Percentiles rank a stretch among this genome's conserved stretches.
Conservation (phyloP, 2,329 filamentous ascomycete species). For the Pseudocercospora fijiensis region DNA sequence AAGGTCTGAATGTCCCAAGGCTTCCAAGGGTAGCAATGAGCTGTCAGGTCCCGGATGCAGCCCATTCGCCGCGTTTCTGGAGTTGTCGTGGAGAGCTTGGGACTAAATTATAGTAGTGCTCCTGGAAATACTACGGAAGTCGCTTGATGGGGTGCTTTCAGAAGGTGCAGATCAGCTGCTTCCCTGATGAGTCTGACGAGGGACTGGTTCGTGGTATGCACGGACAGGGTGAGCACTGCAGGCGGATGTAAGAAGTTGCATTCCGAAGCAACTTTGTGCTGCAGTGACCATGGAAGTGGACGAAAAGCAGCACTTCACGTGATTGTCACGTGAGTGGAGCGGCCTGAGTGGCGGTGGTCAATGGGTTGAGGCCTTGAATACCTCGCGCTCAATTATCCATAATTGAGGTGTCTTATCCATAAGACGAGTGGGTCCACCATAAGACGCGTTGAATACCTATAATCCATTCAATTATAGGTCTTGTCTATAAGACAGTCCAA, state of each 20-base stretch:
- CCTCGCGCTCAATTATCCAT: no score
- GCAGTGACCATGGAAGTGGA: background rate
- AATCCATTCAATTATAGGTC: no score
- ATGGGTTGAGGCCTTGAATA: no score
- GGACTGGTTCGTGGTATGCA: background rate
- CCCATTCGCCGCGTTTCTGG: conserved; percentile 1
- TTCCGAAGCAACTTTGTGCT: conserved; percentile 4
- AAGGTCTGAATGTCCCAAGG: background rate
- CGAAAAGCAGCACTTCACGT: background rate
- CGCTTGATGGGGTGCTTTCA: background rate
- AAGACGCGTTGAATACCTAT: no score
- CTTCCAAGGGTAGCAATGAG: conserved; percentile 1
- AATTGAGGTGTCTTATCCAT: no score
- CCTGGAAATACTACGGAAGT: conserved; percentile 1
- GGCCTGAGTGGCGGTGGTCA: background rate
- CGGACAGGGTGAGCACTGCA: background rate
- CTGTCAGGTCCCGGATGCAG: conserved; percentile 1
- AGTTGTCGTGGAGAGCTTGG: background rate
- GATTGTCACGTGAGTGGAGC: background rate
- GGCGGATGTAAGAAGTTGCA: conserved; percentile 3
- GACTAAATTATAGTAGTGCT: background rate
- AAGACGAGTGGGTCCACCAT: no score
- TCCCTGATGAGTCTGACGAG: background rate
- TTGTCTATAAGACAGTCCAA: no score
- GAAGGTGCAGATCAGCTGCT: background rate